Evolutionary conservation across 1,284 basidiomycete genomes (phyloP), one percentile per base, ranked within the genome.

Genomic region (Pseudozyma pruni): DNA sequence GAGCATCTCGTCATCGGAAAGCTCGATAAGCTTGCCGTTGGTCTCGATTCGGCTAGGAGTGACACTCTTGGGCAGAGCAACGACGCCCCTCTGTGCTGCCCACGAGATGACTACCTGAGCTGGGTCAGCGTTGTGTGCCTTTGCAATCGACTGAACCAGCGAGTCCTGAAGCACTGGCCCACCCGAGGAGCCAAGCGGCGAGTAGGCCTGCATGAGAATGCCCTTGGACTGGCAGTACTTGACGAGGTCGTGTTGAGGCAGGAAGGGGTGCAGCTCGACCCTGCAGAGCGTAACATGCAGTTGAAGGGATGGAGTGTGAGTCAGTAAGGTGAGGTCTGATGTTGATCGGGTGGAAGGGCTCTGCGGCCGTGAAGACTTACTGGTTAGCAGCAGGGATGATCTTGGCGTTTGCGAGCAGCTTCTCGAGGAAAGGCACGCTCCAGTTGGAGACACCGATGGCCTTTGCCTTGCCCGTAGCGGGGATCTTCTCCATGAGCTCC

Each of bases 201-300:
- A 72, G 61, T 78, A 78, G 29, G 74, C 74, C 38, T 76, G 59
- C 25, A 55, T 49, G 16, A 58, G 14, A 32, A 72, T 75, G 31
- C 62, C 64, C 33, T 46, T 44, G 40, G 27, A 13, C 50, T 86
- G 58, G 72, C 89, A 90, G 84, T 88, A 85, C 55, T 92, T 83
- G 33, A 94, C 86, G 27, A 94, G 86, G 74, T 92, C 90, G 1
- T 89, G 89, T 82, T 94, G 92, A 17, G 92, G 90, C 40, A 74
- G 62, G 57, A 62, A 72, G 33, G 69, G 67, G 43, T 76, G 74
- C n/a, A 71, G 56, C 67, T 75, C 73, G 11, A 74, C 58, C 35
- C 50, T 61, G 38, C 6, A 29, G 27, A 29, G 27, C 27, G 27
- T 6, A 6, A 29, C 27, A 31, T 17, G 1, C 17, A 14, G 11